Evolutionary conservation across 129 eudicot species (phyloP).

Genomic region (Pseudognaphalium luteoalbum): DNA sequence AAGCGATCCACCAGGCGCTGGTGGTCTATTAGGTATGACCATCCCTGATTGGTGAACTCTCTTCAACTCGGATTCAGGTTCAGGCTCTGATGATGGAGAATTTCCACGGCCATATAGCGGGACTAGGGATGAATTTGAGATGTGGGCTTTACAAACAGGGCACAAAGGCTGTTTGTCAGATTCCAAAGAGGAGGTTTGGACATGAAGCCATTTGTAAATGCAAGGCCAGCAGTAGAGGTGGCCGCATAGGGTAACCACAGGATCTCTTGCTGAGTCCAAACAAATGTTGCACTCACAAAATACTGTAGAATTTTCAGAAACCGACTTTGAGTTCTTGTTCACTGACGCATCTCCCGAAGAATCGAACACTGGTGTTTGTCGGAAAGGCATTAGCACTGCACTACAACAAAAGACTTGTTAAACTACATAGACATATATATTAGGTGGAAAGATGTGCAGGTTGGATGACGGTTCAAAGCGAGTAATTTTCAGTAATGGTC

Average conservation of each 20-base stretch:
- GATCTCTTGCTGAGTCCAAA: slow-evolving; percentile 77
- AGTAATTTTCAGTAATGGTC: not conserved
- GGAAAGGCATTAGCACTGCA: slow-evolving; percentile 54
- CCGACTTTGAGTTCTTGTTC: slow-evolving; percentile 42
- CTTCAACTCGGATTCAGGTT: slow-evolving; percentile 30
- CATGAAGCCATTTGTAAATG: slow-evolving; percentile 85
- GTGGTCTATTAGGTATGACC: slow-evolving; percentile 63
- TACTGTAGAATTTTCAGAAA: slow-evolving; percentile 44
- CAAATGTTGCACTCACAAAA: slow-evolving; percentile 89
- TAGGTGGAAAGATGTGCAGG: not conserved
- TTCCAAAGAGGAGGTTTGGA: slow-evolving; percentile 48
- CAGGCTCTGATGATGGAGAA: slow-evolving; percentile 37
- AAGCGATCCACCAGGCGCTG: slow-evolving; percentile 45
- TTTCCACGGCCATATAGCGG: slow-evolving; percentile 80
- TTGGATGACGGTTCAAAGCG: not conserved
- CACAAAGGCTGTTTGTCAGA: slow-evolving; percentile 56
- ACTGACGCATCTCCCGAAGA: slow-evolving; percentile 35
- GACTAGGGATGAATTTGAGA: slow-evolving; percentile 63
- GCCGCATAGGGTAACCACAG: slow-evolving; percentile 92
- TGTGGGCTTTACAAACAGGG: slow-evolving; percentile 79
- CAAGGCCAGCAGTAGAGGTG: slow-evolving; percentile 96
- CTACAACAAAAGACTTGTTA: slow-evolving; percentile 1
- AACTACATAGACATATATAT: not conserved
- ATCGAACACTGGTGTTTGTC: slow-evolving; percentile 38
- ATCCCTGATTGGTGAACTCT: slow-evolving; percentile 35